Evolutionary conservation across 306 rosid species (phyloP), one percentile per base, ranked within the genome.

Genomic region (Vicia sativa): DNA sequence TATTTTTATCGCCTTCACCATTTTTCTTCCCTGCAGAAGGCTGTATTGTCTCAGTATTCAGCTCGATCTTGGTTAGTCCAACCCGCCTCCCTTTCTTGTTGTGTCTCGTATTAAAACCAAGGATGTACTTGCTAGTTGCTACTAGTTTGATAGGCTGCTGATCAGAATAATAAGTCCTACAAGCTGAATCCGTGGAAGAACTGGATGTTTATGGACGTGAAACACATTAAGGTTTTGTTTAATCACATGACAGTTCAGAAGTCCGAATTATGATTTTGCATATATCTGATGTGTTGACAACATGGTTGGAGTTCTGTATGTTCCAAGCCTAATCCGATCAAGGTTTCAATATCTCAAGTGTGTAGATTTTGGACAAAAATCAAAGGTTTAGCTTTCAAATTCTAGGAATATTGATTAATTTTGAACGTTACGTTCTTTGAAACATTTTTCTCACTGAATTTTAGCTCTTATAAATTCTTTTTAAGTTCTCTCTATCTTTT

Each of bases 171-270:
- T 35, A 38, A 23, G 67, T 54, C 63, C 61, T 44, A 34, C 49
- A 56, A 62, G 57, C 41, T 56, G 68, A 64, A 63, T 26, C 56
- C 4, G 13, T 45, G 55, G 77, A 38, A 57, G 73, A 44, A 15
- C 45, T 34, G 23, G 28, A 21, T 14, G 14, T 53, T 43, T 34
- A 4, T 75, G 73, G 44, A 34, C 48, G 6, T 39, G 11, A 10
- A 55, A 76, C n/a, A n/a, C n/a, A n/a, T 56, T 46, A 28, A 11
- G 41, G 18, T 26, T 37, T 67, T 37, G 55, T 60, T 34, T 45
- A 56, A 31, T 65, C 50, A 42, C 59, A 4, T 46, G 12, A 25
- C 53, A 14, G 23, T 58, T 59, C 69, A 45, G 37, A 46, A 56
- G 38, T 64, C 6, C 9, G 1, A 15, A 73, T 26, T 25, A 5